Evolutionary conservation across 768 basidiomycete species (phyloP).

Genomic region (Mycena albidolilacea): DNA sequence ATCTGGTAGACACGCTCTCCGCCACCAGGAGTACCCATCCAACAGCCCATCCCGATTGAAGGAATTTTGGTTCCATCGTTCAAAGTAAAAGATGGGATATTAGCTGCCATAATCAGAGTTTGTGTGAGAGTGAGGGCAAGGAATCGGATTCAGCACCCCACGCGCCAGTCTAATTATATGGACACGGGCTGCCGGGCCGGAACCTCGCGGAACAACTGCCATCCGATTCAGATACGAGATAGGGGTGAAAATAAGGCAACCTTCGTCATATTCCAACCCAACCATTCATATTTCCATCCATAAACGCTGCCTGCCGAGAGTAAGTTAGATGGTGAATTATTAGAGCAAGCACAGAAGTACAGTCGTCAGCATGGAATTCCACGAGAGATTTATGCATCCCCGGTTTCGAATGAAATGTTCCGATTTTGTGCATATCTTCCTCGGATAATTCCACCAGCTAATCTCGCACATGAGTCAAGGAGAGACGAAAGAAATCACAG

Average conservation of each 20-base stretch:
- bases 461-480: background rate
- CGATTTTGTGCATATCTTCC: conserved; percentile 32
- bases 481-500: background rate
- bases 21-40: conserved; percentile 55
- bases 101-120: conserved; percentile 26
- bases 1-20: conserved; percentile 59
- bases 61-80: conserved; percentile 43
- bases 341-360: background rate
- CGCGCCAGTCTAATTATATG: background rate
- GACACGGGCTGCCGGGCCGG: background rate
- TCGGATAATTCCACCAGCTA: conserved; percentile 23
- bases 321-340: background rate
- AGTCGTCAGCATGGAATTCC: conserved; percentile 29
- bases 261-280: conserved; percentile 51
- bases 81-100: conserved; percentile 36
- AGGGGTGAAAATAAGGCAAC: conserved; percentile 31
- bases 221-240: background rate
- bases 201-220: background rate
- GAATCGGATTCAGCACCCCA: no score
- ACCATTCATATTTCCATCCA: conserved; percentile 54
- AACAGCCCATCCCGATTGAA: conserved; percentile 49
- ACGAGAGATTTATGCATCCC: conserved; percentile 36
- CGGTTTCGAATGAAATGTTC: conserved; percentile 14
- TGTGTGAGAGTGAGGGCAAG: no score
- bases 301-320: conserved; percentile 46